Conservation (phyloP, 805 yeast genomes). For the Priceomyces haplophilus region DNA sequence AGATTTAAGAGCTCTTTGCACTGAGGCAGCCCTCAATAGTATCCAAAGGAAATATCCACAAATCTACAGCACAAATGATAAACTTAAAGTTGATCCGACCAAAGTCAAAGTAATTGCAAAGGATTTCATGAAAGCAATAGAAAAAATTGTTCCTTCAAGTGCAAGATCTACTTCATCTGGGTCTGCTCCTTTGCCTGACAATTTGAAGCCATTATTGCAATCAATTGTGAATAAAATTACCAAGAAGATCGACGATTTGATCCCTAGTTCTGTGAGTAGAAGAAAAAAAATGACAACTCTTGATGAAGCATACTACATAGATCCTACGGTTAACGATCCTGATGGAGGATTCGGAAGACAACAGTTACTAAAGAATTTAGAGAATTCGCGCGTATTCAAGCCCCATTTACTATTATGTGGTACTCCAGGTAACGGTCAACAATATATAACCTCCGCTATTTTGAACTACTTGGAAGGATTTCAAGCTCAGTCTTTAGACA, state of each 20-base stretch:
- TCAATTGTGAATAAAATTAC: constrained; percentile 47
- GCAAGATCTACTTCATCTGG: constrained; percentile 75
- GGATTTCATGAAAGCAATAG: constrained; percentile 84
- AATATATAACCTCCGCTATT: constrained; percentile 77
- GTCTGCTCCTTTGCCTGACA: constrained; percentile 76
- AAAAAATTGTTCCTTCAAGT: constrained; percentile 87
- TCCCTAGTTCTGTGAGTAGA: constrained; percentile 50
- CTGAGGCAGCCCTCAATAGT: constrained; percentile 91
- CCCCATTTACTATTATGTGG: constrained; percentile 82
- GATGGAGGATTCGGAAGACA: constrained; percentile 71
- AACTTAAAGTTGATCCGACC: constrained; percentile 68
- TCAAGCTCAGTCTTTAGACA: constrained; percentile 81
- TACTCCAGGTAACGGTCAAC: constrained; percentile 78
- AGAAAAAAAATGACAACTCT: constrained; percentile 51
- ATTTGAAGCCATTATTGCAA: constrained; percentile 62
- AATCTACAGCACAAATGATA: constrained; percentile 73
- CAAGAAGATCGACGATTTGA: constrained; percentile 47
- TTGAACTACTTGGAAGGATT: constrained; percentile 83
- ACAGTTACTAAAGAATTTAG: constrained; percentile 51
- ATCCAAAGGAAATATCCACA: constrained; percentile 93
- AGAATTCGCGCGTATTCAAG: constrained; percentile 64
- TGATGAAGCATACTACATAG: constrained; percentile 68
- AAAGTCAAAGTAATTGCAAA: constrained; percentile 69
- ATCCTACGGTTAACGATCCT: constrained; percentile 50
- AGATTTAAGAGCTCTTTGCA: constrained; percentile 87